A percentile compares a stretch with the other conserved stretches of the same genome.
These are phyloP conservation scores for Colletotrichum costaricense DNA, from an alignment of 2,329 filamentous ascomycete genomes.

Conservation along the genomic window DNA sequence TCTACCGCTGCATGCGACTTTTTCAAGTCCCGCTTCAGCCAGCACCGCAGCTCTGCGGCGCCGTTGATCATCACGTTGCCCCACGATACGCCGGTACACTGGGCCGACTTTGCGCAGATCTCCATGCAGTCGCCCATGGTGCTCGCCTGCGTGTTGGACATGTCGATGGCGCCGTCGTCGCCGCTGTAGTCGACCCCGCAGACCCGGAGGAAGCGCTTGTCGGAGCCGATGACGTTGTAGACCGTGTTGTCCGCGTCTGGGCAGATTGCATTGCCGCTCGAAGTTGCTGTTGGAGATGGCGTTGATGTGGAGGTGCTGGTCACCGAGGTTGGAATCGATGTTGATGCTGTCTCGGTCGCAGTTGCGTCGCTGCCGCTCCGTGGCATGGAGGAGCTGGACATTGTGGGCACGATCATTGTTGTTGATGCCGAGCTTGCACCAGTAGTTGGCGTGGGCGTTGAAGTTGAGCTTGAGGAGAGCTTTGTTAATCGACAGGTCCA, in stretches of 20 bases:
- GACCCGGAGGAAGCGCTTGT: slow-evolving; percentile 54
- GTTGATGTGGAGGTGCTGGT: slow-evolving; percentile 32
- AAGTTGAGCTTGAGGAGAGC: background rate
- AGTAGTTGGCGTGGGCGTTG: background rate
- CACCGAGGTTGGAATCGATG: slow-evolving; percentile 19
- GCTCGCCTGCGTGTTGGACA: slow-evolving; percentile 48
- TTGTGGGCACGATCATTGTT: slow-evolving; percentile 4
- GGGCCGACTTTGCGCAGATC: slow-evolving; percentile 52
- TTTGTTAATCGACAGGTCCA: background rate
- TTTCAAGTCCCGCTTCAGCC: slow-evolving; percentile 53
- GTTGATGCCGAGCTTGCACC: background rate
- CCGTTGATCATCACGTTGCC: slow-evolving; percentile 54
- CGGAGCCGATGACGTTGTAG: slow-evolving; percentile 53
- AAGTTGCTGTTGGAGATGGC: slow-evolving; percentile 40
- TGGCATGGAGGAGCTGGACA: background rate
- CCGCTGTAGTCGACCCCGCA: slow-evolving; percentile 60
- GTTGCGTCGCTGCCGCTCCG: background rate
- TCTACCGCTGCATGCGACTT: slow-evolving; percentile 44
- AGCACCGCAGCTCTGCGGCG: slow-evolving; percentile 53
- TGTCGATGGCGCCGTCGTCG: slow-evolving; percentile 46
- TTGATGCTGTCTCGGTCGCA: slow-evolving; percentile 28
- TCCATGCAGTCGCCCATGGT: slow-evolving; percentile 57
- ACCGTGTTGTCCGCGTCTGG: slow-evolving; percentile 56
- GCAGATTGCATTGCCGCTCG: slow-evolving; percentile 47
- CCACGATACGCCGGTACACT: slow-evolving; percentile 58